These are phyloP conservation scores for Cyberlindnera samutprakarnensis DNA, from an alignment of 805 yeast species.

Conservation along the genomic window DNA sequence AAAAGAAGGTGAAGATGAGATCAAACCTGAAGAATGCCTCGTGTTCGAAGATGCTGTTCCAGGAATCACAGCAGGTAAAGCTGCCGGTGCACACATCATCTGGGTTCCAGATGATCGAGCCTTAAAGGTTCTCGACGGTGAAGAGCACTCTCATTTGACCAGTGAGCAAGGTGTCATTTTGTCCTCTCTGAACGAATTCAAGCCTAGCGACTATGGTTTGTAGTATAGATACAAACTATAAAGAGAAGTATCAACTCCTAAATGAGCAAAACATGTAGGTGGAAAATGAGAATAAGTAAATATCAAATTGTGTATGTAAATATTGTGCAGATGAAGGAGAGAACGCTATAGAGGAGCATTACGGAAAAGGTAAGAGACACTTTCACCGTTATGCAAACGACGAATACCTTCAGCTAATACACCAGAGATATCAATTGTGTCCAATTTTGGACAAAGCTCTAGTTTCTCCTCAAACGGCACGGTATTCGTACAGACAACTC, in stretches of 20 bases:
- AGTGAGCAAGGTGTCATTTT: slow-evolving; percentile 51
- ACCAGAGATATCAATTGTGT: slow-evolving; percentile 62
- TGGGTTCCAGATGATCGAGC: slow-evolving; percentile 93
- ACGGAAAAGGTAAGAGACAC: slow-evolving; percentile 71
- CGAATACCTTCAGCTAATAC: slow-evolving; percentile 77
- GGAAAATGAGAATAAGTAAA: no score
- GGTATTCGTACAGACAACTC: slow-evolving; percentile 73
- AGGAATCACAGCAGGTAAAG: slow-evolving; percentile 78
- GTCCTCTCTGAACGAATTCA: slow-evolving; percentile 43
- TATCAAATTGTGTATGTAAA: neutral
- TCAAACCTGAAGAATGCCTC: slow-evolving; percentile 70
- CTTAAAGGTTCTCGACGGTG: slow-evolving; percentile 41
- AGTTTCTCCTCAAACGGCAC: slow-evolving; percentile 68
- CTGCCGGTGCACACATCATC: slow-evolving; percentile 78
- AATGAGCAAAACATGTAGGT: no score
- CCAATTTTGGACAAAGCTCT: slow-evolving; percentile 51
- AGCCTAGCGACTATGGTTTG: slow-evolving; percentile 39
- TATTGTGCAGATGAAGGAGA: neutral
- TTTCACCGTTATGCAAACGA: slow-evolving; percentile 82
- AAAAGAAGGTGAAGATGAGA: slow-evolving; percentile 30
- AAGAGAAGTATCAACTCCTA: no score
- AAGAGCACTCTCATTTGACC: slow-evolving; percentile 42
- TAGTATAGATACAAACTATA: slow-evolving; percentile 7
- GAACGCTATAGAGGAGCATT: slow-evolving; percentile 41
- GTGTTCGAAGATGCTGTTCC: slow-evolving; percentile 95